Base-by-base conservation (phyloP, 768 basidiomycete genomes). In the Phylloporus arenicola region DNA sequence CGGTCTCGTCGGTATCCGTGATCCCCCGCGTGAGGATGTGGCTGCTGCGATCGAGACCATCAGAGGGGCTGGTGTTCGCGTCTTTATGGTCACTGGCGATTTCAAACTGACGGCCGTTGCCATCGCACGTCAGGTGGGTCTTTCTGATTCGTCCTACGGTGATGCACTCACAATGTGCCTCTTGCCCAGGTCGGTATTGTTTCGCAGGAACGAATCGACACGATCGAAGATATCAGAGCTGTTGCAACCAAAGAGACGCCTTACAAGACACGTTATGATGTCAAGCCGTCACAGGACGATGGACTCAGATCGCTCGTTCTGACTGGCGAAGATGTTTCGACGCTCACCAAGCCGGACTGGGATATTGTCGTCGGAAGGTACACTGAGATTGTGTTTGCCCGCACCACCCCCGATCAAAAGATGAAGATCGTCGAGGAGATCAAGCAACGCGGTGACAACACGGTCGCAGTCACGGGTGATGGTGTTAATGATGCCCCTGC, bases 61-160 rank as follows among this genome's bases (percentile, higher is more conserved):
- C 59, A 64, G 74, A 40, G 57, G 70, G 37, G 81, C 81, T 17
- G 79, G 81, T 13, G 72, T 79, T 48, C 72, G 74, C 14, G 73
- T 80, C 29, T 75, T 77, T 56, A 81, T 81, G 79, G 70, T 81
- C 14, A 81, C 80, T 1, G 80, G 80, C 29, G 80, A 81, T 57
- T 78, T 78, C 63, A 66, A 73, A 30, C 66, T 77, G 34, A 81
- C 80, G 1, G 80, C 79, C 3, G 71, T 72, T 0, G 74, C 78
- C 16, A 81, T 81, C 43, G 76, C 74, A 1, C 64, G 70, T 22
- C 70, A 74, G 57, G 78, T 79, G 49, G 59, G 57, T 45, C 57
- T 31, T 2, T 45, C 7, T 3, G 37, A 27, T 31, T 33, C 2
- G n/a, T 25, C 10, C 3, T 35, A 24, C 33, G 13, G 20, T 27